These are phyloP conservation scores for Boletus sp. DNA, from an alignment of 1,284 basidiomycete species.

Conservation along the genomic window DNA sequence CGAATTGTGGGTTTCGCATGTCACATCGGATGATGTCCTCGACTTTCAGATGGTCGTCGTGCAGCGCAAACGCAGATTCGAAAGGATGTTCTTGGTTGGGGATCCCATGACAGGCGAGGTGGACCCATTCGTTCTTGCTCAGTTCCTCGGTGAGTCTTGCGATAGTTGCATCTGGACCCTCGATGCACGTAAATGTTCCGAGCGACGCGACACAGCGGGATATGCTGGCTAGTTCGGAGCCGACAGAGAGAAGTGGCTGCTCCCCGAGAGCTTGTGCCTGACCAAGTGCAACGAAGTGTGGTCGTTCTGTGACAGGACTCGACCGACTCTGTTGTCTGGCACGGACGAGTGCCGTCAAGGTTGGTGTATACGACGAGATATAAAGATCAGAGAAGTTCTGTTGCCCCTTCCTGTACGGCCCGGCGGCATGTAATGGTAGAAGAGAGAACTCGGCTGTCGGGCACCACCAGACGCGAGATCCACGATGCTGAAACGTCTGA, in stretches of 20 bases:
- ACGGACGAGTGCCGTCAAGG: not conserved
- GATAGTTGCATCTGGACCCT: not conserved
- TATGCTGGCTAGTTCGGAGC: not conserved
- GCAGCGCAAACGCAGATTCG: not conserved
- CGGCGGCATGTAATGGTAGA: not conserved
- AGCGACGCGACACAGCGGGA: not conserved
- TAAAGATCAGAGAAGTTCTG: not conserved
- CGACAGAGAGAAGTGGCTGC: not conserved
- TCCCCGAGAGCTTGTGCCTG: not conserved
- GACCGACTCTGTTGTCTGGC: not conserved
- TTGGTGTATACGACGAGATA: not conserved
- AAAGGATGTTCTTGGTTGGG: not conserved
- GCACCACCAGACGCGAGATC: not conserved
- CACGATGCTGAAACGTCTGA: not conserved
- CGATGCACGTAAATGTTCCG: not conserved
- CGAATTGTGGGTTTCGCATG: not conserved
- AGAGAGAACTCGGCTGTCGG: not conserved
- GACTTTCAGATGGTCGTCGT: not conserved
- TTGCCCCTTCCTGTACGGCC: not conserved
- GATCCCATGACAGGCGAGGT: not conserved
- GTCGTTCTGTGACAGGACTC: not conserved
- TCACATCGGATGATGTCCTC: not conserved
- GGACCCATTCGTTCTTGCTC: not conserved
- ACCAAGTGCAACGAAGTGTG: not conserved
- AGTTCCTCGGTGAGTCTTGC: not conserved